Conservation (phyloP, 2,329 filamentous ascomycete genomes). For the Gnomoniopsis smithogilvyi region DNA sequence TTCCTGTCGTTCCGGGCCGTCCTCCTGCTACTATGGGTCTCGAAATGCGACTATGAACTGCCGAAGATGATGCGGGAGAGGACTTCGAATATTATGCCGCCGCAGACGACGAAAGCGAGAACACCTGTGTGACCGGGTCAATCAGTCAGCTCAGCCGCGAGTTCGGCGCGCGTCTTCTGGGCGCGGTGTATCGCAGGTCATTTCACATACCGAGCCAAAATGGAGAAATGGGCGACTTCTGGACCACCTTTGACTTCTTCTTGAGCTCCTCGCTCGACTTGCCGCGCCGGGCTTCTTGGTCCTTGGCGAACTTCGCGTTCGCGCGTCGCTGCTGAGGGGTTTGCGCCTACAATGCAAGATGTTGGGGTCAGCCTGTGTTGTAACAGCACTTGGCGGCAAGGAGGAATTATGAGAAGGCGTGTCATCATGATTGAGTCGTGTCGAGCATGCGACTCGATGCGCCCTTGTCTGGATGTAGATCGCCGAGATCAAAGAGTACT, state of each 20-base stretch:
- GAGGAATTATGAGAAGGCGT: background rate
- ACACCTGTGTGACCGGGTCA: constrained; percentile 38
- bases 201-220: constrained; percentile 58
- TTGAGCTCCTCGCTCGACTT: constrained; percentile 65
- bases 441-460: background rate
- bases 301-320: constrained; percentile 75
- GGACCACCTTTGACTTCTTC: constrained; percentile 53
- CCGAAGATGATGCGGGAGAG: constrained; percentile 51
- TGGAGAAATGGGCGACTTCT: constrained; percentile 62
- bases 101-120: constrained; percentile 59
- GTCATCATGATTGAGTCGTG: no score
- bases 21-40: constrained; percentile 18
- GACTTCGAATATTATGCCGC: constrained; percentile 57
- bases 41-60: constrained; percentile 6
- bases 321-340: constrained; percentile 79
- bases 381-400: no score
- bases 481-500: background rate
- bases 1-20: background rate
- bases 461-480: background rate
- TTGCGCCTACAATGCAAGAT: constrained; percentile 58
- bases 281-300: constrained; percentile 71
- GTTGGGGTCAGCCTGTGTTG: background rate
- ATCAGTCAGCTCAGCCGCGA: constrained; percentile 11
- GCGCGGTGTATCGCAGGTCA: background rate
- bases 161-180: background rate